Conservation (phyloP, 768 basidiomycete species). For the Asterophora lycoperdoides region DNA sequence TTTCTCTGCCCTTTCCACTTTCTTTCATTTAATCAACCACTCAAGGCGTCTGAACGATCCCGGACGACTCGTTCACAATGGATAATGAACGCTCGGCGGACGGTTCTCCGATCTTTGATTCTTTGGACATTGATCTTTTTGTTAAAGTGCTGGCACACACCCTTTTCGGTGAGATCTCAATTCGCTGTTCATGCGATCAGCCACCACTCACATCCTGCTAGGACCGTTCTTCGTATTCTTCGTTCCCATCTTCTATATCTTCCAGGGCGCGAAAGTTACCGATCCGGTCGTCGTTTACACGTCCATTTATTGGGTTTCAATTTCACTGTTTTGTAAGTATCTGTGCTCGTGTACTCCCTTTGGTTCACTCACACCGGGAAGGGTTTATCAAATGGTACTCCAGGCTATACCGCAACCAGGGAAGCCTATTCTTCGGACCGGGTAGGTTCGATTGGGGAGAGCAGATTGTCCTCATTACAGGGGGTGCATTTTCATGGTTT, state of each 20-base stretch:
- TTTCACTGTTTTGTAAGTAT: slow-evolving; percentile 67
- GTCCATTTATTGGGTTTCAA: slow-evolving; percentile 48
- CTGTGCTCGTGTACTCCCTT: not conserved
- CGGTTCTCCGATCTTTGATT: slow-evolving; percentile 57
- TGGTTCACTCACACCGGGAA: slow-evolving; percentile 22
- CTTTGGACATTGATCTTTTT: slow-evolving; percentile 71
- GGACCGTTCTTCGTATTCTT: slow-evolving; percentile 85
- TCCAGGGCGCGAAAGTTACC: slow-evolving; percentile 55
- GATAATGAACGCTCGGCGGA: slow-evolving; percentile 25
- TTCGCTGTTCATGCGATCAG: not conserved
- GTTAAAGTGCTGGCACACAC: slow-evolving; percentile 78
- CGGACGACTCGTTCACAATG: slow-evolving; percentile 9
- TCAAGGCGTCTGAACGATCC: slow-evolving; percentile 21
- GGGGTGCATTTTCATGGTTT: slow-evolving; percentile 50
- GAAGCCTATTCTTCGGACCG: slow-evolving; percentile 57
- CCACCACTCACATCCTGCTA: slow-evolving; percentile 24
- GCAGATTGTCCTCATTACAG: slow-evolving; percentile 88
- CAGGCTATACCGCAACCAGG: slow-evolving; percentile 70
- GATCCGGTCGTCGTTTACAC: slow-evolving; percentile 51
- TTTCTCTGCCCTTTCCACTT: no score
- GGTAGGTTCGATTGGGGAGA: slow-evolving; percentile 76
- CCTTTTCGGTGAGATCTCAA: slow-evolving; percentile 58
- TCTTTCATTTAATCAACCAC: no score
- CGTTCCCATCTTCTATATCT: slow-evolving; percentile 72
- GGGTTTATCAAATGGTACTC: slow-evolving; percentile 72